Conservation (phyloP, 352 stramenopile genomes). For the Peronosclerospora sorghi region DNA sequence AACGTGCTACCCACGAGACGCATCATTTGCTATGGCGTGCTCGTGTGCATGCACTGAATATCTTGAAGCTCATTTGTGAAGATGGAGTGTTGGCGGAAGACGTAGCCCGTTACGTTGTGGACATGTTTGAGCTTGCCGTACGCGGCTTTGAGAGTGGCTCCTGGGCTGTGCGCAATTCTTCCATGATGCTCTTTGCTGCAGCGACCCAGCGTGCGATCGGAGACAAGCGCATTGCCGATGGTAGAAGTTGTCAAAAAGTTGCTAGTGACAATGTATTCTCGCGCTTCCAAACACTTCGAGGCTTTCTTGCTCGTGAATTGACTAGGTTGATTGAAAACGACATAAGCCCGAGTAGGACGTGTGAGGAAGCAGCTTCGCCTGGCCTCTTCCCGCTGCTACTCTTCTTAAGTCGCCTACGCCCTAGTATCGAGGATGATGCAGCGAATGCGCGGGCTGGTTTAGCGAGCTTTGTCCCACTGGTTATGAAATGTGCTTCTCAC, state of each 20-base stretch:
- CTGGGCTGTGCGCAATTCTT: constrained; percentile 85
- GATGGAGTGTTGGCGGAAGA: constrained; percentile 82
- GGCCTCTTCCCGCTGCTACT: constrained; percentile 69
- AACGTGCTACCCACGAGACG: constrained; percentile 22
- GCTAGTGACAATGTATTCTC: constrained; percentile 66
- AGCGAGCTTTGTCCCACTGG: constrained; percentile 50
- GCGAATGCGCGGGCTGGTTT: constrained; percentile 7
- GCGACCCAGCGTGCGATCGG: constrained; percentile 67
- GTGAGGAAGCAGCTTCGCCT: constrained; percentile 29
- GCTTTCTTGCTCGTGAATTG: constrained; percentile 53
- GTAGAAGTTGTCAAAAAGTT: constrained; percentile 47
- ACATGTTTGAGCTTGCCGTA: constrained; percentile 77
- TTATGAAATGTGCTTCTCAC: constrained; percentile 55
- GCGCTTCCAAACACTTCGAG: constrained; percentile 56
- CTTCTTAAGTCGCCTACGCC: constrained; percentile 65
- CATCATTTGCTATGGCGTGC: constrained; percentile 60
- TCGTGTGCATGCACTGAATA: constrained; percentile 82
- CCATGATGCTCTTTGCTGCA: constrained; percentile 87
- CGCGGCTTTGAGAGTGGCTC: constrained; percentile 75
- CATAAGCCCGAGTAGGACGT: constrained; percentile 6
- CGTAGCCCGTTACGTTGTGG: constrained; percentile 67
- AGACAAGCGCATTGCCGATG: constrained; percentile 77
- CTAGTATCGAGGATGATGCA: constrained; percentile 44
- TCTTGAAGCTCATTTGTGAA: constrained; percentile 84
- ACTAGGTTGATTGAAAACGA: constrained; percentile 22